Percentiles rank a stretch among this genome's conserved stretches.
phyloP scores from a whole-genome alignment of 345 rosid species.

The Combretum micranthum region DNA sequence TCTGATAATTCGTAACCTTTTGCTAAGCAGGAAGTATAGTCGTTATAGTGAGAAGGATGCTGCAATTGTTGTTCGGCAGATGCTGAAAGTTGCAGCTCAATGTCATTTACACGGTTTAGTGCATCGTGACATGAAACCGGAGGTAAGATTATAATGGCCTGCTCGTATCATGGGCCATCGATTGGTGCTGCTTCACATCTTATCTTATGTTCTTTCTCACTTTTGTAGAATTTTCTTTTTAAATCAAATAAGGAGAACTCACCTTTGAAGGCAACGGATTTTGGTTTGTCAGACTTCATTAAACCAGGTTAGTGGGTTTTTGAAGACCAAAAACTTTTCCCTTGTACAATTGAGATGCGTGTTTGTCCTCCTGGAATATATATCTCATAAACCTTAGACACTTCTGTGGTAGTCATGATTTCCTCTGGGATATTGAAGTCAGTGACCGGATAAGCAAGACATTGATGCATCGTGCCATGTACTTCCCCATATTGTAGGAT shows the following conservation, averaged over 20 bases:
- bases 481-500: no score
- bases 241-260: slow-evolving; percentile 40
- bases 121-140: slow-evolving; percentile 54
- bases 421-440: neutral
- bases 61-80: slow-evolving; percentile 81
- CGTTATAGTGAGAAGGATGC: slow-evolving; percentile 77
- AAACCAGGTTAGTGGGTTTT: slow-evolving; percentile 28
- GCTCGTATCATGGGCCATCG: neutral
- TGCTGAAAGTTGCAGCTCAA: slow-evolving; percentile 60
- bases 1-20: neutral
- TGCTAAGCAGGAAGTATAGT: slow-evolving; percentile 31
- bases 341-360: neutral
- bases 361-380: neutral
- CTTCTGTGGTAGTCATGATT: neutral
- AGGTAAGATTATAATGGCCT: slow-evolving; percentile 17
- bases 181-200: neutral
- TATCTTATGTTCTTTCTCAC: neutral
- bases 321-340: neutral
- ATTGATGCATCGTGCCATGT: no score
- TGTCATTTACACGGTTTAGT: slow-evolving; percentile 48
- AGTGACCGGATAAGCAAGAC: neutral
- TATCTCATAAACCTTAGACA: neutral
- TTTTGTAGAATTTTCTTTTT: slow-evolving; percentile 39
- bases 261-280: slow-evolving; percentile 43
- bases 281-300: slow-evolving; percentile 51